Evolutionary conservation across 2,329 filamentous ascomycete species (phyloP).

Genomic region (Xylariaceae sp.): DNA sequence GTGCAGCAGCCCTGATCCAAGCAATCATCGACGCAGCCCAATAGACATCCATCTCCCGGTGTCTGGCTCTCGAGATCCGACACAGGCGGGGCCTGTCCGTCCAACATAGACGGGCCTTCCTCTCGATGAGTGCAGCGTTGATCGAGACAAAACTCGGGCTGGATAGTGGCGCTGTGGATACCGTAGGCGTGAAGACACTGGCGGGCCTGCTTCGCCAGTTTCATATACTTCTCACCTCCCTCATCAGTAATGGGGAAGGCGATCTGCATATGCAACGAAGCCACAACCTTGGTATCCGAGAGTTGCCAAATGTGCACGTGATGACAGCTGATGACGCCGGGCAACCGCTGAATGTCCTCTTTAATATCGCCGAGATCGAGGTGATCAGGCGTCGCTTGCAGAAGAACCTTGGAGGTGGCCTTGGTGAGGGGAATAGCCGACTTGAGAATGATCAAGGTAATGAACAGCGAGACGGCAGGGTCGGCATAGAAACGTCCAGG

Average conservation of each 20-base stretch:
- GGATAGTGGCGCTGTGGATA: constrained; percentile 95
- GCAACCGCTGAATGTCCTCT: constrained; percentile 79
- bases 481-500: constrained; percentile 82
- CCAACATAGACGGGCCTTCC: constrained; percentile 24
- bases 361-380: constrained; percentile 86
- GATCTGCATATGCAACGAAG: constrained; percentile 89
- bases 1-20: constrained; percentile 43
- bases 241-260: constrained; percentile 82
- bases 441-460: constrained; percentile 72
- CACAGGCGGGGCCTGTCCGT: constrained; percentile 25
- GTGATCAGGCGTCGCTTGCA: constrained; percentile 88
- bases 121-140: constrained; percentile 38
- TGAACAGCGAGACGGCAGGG: constrained; percentile 86
- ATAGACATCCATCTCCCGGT: constrained; percentile 39
- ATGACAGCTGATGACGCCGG: constrained; percentile 84
- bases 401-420: constrained; percentile 77
- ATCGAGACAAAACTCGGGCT: constrained; percentile 76
- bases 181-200: constrained; percentile 91
- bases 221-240: constrained; percentile 80
- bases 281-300: constrained; percentile 88
- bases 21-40: constrained; percentile 49
- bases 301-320: constrained; percentile 98
- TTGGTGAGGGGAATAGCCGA: constrained; percentile 74
- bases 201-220: constrained; percentile 73
- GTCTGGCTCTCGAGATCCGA: constrained; percentile 12